Percentiles rank a stretch among this genome's conserved stretches.
Conservation (phyloP, 1,284 basidiomycete genomes). For the Wolfiporia cocos region DNA sequence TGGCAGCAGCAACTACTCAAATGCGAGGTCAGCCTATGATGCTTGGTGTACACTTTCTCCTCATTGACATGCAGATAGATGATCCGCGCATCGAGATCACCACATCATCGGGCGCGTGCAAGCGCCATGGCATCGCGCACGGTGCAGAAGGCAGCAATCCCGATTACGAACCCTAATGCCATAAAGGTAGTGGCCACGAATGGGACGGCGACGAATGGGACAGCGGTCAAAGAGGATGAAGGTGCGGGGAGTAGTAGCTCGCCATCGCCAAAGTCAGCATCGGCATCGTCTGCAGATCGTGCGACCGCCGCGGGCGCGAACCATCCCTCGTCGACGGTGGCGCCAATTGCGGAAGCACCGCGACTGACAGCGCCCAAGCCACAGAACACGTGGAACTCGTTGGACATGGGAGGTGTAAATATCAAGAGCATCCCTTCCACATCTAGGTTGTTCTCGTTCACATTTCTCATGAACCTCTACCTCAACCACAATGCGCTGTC, state of each 20-base stretch:
- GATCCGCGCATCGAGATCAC: slow-evolving; percentile 68
- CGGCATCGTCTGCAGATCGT: slow-evolving; percentile 22
- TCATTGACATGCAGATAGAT: slow-evolving; percentile 37
- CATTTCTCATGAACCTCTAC: slow-evolving; percentile 90
- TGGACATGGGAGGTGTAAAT: slow-evolving; percentile 95
- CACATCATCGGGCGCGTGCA: slow-evolving; percentile 74
- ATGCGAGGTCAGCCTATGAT: slow-evolving; percentile 54
- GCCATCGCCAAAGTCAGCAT: slow-evolving; percentile 22
- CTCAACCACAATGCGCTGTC: slow-evolving; percentile 95
- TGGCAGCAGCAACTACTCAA: slow-evolving; percentile 81
- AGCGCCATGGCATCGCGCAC: slow-evolving; percentile 77
- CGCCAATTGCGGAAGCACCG: slow-evolving; percentile 57
- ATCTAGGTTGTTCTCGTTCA: slow-evolving; percentile 88
- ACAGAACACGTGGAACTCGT: slow-evolving; percentile 80
- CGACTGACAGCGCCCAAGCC: slow-evolving; percentile 52
- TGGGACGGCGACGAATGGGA: slow-evolving; percentile 29
- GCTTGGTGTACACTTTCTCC: slow-evolving; percentile 1
- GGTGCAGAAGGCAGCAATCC: slow-evolving; percentile 72
- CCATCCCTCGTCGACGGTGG: slow-evolving; percentile 69
- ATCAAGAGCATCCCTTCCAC: slow-evolving; percentile 86
- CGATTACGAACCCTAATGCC: slow-evolving; percentile 78
- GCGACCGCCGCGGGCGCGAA: slow-evolving; percentile 31
- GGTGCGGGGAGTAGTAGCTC: slow-evolving; percentile 21
- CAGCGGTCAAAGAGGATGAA: slow-evolving; percentile 13
- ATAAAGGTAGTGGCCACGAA: slow-evolving; percentile 35